A percentile compares a stretch with the other conserved stretches of the same genome.
Evolutionary conservation across 2,329 filamentous ascomycete species (phyloP).

Genomic region (Tolypocladium paradoxum): DNA sequence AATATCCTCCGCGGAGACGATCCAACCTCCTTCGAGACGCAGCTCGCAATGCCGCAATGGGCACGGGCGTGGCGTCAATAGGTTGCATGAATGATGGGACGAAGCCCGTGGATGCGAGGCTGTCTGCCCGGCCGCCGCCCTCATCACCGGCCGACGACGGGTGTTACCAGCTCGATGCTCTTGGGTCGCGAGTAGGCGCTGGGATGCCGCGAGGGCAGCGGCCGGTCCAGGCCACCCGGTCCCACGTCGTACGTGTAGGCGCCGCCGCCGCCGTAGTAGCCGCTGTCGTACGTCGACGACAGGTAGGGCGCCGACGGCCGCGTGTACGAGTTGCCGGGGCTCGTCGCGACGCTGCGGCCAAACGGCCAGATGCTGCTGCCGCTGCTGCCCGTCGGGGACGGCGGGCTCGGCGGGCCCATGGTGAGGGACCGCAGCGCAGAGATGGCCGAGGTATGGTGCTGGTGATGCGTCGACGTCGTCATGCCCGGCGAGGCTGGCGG

Average conservation of each 20-base stretch:
- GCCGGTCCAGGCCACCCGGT: constrained; percentile 35
- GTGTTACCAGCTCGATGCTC: constrained; percentile 54
- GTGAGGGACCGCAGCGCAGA: constrained; percentile 45
- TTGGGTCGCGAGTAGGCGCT: constrained; percentile 45
- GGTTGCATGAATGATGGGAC: background rate
- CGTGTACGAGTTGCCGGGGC: constrained; percentile 41
- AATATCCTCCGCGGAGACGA: background rate
- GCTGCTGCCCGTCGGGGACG: constrained; percentile 36
- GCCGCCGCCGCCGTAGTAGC: constrained; percentile 22
- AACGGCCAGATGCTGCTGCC: constrained; percentile 43
- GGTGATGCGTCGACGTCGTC: constrained; percentile 12
- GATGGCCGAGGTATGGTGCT: constrained; percentile 39
- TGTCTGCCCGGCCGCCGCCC: background rate
- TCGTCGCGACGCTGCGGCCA: constrained; percentile 37
- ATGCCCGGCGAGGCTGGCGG: constrained; percentile 37
- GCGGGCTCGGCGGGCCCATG: constrained; percentile 43
- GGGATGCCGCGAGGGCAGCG: constrained; percentile 44
- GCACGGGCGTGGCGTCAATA: background rate
- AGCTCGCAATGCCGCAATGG: background rate
- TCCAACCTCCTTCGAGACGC: background rate
- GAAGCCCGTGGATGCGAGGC: too few relatives aligned
- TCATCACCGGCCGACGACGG: constrained; percentile 39
- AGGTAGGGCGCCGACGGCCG: constrained; percentile 27
- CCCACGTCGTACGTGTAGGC: constrained; percentile 27
- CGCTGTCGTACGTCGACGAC: constrained; percentile 42